phyloP scores from a whole-genome alignment of 129 eudicot genomes.

The Centella asiatica region DNA sequence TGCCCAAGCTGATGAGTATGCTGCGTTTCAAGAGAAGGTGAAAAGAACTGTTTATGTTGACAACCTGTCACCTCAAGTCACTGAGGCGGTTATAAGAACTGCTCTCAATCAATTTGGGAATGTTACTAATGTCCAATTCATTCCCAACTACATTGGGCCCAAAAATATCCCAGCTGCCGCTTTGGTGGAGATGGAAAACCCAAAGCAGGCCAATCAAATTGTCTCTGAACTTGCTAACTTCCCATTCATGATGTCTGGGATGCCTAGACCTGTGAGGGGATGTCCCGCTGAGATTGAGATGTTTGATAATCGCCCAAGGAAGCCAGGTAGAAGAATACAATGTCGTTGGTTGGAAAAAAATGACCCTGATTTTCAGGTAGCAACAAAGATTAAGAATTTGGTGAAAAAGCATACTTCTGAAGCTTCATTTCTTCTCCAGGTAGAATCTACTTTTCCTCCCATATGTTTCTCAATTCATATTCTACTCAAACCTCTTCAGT shows the following conservation, averaged over 20 bases:
- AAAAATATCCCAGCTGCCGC: conserved; percentile 32
- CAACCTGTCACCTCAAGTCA: conserved; percentile 54
- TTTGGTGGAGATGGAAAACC: conserved; percentile 55
- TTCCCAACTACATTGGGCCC: conserved; percentile 36
- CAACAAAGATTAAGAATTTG: conserved; percentile 36
- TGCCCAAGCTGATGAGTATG: conserved; percentile 35
- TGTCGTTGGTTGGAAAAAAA: conserved; percentile 47
- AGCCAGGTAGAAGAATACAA: conserved; percentile 34
- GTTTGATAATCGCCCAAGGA: conserved; percentile 65
- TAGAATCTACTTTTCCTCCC: conserved; percentile 2
- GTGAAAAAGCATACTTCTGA: conserved; percentile 51
- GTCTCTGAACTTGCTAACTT: conserved; percentile 18
- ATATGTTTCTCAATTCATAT: background rate
- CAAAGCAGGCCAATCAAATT: conserved; percentile 38
- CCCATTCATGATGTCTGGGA: conserved; percentile 73
- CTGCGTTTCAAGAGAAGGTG: conserved; percentile 52
- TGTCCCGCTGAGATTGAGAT: conserved; percentile 44
- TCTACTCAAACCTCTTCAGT: background rate
- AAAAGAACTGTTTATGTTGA: conserved; percentile 61
- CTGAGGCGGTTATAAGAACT: conserved; percentile 39
- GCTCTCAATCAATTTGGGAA: conserved; percentile 63
- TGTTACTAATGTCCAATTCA: conserved; percentile 34
- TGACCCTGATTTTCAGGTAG: conserved; percentile 52
- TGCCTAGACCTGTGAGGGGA: conserved; percentile 94
- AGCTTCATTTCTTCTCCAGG: conserved; percentile 43